Conservation (phyloP, 495 filamentous ascomycete species). For the Clavariopsis aquatica region DNA sequence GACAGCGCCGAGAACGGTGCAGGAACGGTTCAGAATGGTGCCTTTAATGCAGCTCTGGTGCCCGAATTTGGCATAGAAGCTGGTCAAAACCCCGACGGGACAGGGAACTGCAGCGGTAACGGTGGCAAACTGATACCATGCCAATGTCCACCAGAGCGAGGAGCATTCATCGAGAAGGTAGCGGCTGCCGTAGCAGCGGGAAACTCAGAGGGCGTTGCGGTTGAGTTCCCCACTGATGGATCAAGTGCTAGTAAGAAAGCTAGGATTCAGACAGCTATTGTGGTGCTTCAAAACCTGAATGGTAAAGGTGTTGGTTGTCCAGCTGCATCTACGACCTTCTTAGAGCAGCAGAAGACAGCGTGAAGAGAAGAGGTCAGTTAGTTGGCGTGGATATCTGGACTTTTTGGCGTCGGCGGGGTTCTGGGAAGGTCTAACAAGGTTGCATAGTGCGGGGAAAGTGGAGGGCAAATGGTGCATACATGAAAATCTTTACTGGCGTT, state of each 20-base stretch:
- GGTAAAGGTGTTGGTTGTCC: conserved; percentile 19
- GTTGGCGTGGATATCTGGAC: not conserved
- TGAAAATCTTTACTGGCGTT: too few species aligned
- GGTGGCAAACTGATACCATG: conserved; percentile 8
- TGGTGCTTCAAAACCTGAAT: conserved; percentile 18
- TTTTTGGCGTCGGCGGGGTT: not conserved
- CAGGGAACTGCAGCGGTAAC: conserved; percentile 18
- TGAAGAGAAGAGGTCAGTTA: not conserved
- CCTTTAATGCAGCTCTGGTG: conserved; percentile 6
- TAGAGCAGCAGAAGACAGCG: conserved; percentile 8
- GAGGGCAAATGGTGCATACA: too few species aligned
- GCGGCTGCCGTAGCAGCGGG: not conserved
- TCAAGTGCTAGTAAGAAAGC: not conserved
- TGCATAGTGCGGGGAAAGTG: not conserved
- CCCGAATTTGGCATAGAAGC: conserved; percentile 13
- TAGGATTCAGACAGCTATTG: conserved; percentile 12
- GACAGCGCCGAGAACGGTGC: not conserved
- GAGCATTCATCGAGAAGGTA: conserved; percentile 8
- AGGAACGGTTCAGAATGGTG: not conserved
- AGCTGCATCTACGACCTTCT: conserved; percentile 16
- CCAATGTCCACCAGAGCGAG: conserved; percentile 11
- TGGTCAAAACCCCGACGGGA: conserved; percentile 13
- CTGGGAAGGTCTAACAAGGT: not conserved
- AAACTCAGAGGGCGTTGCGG: not conserved
- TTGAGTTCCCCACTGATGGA: conserved; percentile 6